These are phyloP conservation scores for Acrocalymma vagum DNA, from an alignment of 2,329 filamentous ascomycete genomes.

Conservation along the genomic window DNA sequence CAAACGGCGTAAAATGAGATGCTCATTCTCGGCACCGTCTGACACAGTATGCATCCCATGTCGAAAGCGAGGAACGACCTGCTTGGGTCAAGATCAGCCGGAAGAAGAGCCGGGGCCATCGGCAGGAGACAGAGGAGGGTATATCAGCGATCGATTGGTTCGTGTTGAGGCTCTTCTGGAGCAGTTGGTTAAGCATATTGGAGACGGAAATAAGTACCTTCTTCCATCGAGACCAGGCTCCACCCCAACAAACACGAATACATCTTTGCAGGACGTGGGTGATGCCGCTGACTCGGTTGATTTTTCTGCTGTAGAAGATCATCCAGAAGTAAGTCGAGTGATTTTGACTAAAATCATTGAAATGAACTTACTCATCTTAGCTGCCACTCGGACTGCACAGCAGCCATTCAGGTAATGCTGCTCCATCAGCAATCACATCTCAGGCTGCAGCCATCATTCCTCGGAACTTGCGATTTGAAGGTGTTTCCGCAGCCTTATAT, in stretches of 20 bases:
- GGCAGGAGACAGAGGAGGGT: background rate
- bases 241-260: too few species aligned
- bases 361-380: background rate
- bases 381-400: background rate
- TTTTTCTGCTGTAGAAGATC: background rate
- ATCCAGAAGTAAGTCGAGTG: conserved; percentile 1
- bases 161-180: conserved; percentile 19
- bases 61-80: conserved; percentile 19
- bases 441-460: background rate
- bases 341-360: background rate
- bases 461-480: background rate
- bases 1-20: conserved; percentile 30
- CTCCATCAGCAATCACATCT: too few species aligned
- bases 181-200: conserved; percentile 9
- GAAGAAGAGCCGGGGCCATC: conserved; percentile 12
- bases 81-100: conserved; percentile 24
- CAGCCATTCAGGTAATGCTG: background rate
- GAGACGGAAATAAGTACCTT: conserved; percentile 2
- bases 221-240: too few species aligned
- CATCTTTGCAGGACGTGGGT: too few species aligned
- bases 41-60: conserved; percentile 21
- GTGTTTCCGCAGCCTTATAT: conserved; percentile 4
- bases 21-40: conserved; percentile 14
- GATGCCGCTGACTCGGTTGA: background rate
- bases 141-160: conserved; percentile 12